Percentiles rank a stretch among this genome's conserved stretches.
phyloP scores from a whole-genome alignment of 164 flowering plant genomes.

The Protea cynaroides region DNA sequence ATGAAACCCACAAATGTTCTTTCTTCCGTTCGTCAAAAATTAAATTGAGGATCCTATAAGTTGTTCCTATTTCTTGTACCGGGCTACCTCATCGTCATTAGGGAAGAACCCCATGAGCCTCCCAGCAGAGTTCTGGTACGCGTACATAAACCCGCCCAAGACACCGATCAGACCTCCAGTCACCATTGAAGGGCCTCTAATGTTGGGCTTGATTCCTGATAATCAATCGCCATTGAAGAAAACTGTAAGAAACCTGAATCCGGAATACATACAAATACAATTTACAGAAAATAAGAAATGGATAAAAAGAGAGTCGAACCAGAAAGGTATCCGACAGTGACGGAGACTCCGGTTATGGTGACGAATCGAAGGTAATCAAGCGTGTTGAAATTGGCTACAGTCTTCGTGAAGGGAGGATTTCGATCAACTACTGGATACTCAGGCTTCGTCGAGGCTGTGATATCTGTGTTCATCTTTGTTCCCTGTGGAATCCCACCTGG shows the following conservation, averaged over 20 bases:
- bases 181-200: constrained; percentile 91
- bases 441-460: constrained; percentile 76
- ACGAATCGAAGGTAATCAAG: constrained; percentile 80
- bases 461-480: constrained; percentile 77
- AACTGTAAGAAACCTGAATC: neutral
- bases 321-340: constrained; percentile 91
- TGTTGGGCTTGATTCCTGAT: constrained; percentile 82
- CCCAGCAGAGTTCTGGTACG: constrained; percentile 94
- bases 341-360: constrained; percentile 88
- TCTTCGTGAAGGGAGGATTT: constrained; percentile 92
- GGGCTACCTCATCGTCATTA: constrained; percentile 35
- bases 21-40: neutral
- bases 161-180: constrained; percentile 92
- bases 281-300: neutral
- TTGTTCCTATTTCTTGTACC: constrained; percentile 44
- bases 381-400: constrained; percentile 74
- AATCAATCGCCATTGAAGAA: neutral
- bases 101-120: constrained; percentile 88
- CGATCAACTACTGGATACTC: constrained; percentile 94
- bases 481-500: neutral
- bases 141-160: constrained; percentile 96
- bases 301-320: constrained; percentile 29
- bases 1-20: neutral
- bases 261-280: neutral
- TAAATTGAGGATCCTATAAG: neutral